These are phyloP conservation scores for Bipolaris cookei DNA, from an alignment of 2,329 filamentous ascomycete genomes.

Conservation along the genomic window DNA sequence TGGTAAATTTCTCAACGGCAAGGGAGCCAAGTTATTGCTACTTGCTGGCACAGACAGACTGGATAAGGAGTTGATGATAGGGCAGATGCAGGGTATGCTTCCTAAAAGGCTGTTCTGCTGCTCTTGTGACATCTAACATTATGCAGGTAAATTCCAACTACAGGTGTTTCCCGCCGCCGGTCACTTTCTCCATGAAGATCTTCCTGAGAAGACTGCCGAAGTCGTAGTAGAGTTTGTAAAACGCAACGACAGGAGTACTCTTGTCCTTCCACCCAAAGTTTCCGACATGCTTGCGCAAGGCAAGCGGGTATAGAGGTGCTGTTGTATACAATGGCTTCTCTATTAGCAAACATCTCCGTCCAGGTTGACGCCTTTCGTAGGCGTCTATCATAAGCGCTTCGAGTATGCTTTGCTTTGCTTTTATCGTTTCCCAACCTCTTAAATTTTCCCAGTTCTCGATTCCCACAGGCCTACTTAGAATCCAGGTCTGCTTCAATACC, in stretches of 20 bases:
- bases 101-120: background rate
- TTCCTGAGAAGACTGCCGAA: slow-evolving; percentile 86
- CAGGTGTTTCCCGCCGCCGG: slow-evolving; percentile 94
- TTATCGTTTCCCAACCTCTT: background rate
- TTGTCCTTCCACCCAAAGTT: slow-evolving; percentile 93
- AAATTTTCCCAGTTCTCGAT: slow-evolving; percentile 10
- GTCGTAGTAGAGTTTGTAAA: slow-evolving; percentile 89
- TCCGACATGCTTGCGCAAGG: slow-evolving; percentile 57
- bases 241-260: slow-evolving; percentile 81
- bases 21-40: slow-evolving; percentile 82
- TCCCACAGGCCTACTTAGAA: slow-evolving; percentile 15
- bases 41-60: slow-evolving; percentile 88
- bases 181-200: slow-evolving; percentile 95
- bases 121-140: slow-evolving; percentile 28
- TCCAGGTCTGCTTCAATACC: background rate
- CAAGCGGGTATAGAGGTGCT: slow-evolving; percentile 54
- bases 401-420: slow-evolving; percentile 2
- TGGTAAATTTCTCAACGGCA: slow-evolving; percentile 81
- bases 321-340: background rate
- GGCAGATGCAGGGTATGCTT: slow-evolving; percentile 89
- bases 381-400: background rate
- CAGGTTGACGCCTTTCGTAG: background rate
- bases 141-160: slow-evolving; percentile 85
- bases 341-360: background rate
- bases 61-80: slow-evolving; percentile 91